phyloP scores from a whole-genome alignment of 371 early-diverging fungal genomes.

The Mortierella sp. region DNA sequence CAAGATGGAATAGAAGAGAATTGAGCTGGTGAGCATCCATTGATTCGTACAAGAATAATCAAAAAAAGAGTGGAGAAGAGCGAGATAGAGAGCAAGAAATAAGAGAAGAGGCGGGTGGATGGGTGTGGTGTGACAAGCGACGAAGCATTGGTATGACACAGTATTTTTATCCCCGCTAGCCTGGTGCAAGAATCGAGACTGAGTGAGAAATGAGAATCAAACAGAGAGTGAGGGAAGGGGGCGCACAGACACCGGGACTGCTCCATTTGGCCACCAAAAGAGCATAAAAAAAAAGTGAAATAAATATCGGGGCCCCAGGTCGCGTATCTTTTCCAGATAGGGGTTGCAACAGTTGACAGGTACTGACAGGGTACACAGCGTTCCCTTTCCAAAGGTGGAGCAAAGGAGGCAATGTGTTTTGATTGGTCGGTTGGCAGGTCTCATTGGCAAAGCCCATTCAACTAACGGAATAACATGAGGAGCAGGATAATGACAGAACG shows the following conservation, averaged over 20 bases:
- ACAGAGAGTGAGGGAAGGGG: background rate
- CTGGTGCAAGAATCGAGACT: background rate
- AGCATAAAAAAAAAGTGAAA: background rate
- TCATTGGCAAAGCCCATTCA: background rate
- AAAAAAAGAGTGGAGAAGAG: no score
- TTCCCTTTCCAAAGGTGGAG: background rate
- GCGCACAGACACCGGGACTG: slow-evolving; percentile 12
- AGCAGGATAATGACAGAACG: background rate
- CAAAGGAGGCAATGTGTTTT: background rate
- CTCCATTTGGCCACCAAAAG: slow-evolving; percentile 13
- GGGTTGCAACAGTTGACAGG: background rate
- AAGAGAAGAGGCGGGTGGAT: background rate
- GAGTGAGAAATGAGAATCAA: background rate
- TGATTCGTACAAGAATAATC: background rate
- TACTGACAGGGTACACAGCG: background rate
- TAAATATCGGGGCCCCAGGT: background rate
- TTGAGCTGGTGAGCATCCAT: background rate
- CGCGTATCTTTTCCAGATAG: slow-evolving; percentile 1
- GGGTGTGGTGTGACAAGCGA: background rate
- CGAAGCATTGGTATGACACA: background rate
- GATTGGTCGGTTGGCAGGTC: background rate
- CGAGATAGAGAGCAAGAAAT: background rate
- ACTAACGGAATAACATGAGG: no score
- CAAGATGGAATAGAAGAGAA: background rate
- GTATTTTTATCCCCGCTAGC: background rate